A percentile compares a stretch with the other conserved stretches of the same genome.
These are phyloP conservation scores for Schwanniomyces etchellsii DNA, from an alignment of 1,139 yeast genomes.

Conservation along the genomic window DNA sequence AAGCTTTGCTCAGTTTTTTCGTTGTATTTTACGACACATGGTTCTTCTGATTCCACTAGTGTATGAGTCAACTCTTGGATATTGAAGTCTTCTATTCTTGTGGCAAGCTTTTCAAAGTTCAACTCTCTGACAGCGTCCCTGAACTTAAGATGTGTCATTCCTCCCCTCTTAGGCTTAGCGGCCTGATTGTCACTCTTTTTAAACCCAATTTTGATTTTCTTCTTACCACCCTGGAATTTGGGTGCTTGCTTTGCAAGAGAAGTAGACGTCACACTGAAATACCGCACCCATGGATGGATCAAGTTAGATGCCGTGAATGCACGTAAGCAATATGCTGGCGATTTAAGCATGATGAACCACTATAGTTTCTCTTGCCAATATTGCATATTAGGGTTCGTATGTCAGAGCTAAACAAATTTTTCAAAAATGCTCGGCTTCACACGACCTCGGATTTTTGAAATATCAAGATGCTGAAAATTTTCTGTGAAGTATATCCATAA, in stretches of 20 bases:
- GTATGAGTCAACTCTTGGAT: conserved; percentile 12
- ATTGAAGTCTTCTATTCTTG: conserved; percentile 13
- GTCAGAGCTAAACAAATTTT: too few species aligned
- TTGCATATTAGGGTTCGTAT: too few species aligned
- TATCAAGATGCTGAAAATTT: too few species aligned
- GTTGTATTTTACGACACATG: conserved; percentile 22
- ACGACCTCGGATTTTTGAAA: too few species aligned
- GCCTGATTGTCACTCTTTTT: conserved; percentile 13
- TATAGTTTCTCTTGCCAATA: too few species aligned
- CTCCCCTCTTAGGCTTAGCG: conserved; percentile 31
- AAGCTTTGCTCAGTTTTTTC: conserved; percentile 19
- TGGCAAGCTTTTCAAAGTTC: conserved; percentile 30
- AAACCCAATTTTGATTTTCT: conserved; percentile 22
- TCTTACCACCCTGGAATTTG: conserved; percentile 19
- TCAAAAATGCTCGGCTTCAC: too few species aligned
- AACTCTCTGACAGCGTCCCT: conserved; percentile 34
- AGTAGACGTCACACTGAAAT: conserved; percentile 6
- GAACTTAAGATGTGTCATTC: conserved; percentile 40
- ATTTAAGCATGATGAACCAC: too few species aligned
- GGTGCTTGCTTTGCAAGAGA: conserved; percentile 13
- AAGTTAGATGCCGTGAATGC: conserved; percentile 1
- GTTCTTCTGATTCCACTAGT: conserved; percentile 8
- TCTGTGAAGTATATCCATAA: too few species aligned
- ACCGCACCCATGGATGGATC: too few species aligned
- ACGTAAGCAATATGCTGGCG: too few species aligned